Evolutionary conservation across 148 eudicot genomes (phyloP).

Genomic region (Drosera capensis): DNA sequence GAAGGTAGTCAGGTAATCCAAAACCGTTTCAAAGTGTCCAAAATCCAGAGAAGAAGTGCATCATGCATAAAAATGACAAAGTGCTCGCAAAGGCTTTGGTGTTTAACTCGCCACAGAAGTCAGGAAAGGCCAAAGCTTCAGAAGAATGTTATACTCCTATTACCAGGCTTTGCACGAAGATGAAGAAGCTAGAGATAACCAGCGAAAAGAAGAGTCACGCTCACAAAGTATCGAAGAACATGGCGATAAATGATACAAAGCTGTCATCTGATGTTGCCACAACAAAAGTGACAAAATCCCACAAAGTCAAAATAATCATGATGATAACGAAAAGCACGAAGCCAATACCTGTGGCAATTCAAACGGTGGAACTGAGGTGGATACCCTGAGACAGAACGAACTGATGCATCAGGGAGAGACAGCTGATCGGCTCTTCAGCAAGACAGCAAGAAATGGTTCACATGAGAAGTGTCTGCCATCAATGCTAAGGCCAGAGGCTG

Average conservation of each 20-base stretch:
- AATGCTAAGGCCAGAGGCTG: too few relatives aligned
- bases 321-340: slow-evolving; percentile 2
- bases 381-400: slow-evolving; percentile 6
- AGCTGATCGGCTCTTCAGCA: slow-evolving; percentile 16
- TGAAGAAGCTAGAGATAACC: slow-evolving; percentile 40
- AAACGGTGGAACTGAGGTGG: slow-evolving; percentile 13
- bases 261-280: background rate
- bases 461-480: slow-evolving; percentile 1
- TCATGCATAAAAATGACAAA: slow-evolving; percentile 20
- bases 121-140: slow-evolving; percentile 15
- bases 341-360: slow-evolving; percentile 9
- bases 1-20: slow-evolving; percentile 21
- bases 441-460: slow-evolving; percentile 13
- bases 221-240: slow-evolving; percentile 15
- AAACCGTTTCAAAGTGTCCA: slow-evolving; percentile 52
- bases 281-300: too few relatives aligned
- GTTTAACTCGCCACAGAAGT: slow-evolving; percentile 58
- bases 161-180: slow-evolving; percentile 45
- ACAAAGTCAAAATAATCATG: slow-evolving; percentile 14
- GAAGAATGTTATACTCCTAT: slow-evolving; percentile 45
- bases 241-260: slow-evolving; percentile 4
- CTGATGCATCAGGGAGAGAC: slow-evolving; percentile 10
- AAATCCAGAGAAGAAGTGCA: slow-evolving; percentile 27
- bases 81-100: slow-evolving; percentile 43
- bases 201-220: slow-evolving; percentile 34